phyloP scores from a whole-genome alignment of 2,329 filamentous ascomycete species.

The Aspergillus sp. region DNA sequence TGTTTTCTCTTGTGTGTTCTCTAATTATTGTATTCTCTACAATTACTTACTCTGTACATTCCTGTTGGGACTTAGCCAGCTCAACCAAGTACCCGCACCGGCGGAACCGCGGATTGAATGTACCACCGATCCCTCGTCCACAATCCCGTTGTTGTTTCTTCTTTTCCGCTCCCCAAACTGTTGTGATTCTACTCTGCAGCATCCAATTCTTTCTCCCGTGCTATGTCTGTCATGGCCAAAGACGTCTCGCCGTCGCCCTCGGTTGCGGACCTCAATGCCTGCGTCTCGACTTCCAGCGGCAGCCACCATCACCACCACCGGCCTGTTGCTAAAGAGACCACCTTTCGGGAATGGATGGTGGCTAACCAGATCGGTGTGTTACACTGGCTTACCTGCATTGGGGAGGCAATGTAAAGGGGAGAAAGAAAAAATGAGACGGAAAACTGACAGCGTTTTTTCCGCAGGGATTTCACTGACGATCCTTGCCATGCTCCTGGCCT shows the following conservation, averaged over 20 bases:
- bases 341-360: constrained; percentile 57
- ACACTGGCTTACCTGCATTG: not conserved
- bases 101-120: not conserved
- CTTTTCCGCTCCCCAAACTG: no score
- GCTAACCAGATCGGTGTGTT: constrained; percentile 71
- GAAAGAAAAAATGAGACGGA: not conserved
- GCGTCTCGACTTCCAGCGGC: constrained; percentile 29
- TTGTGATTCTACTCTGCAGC: no score
- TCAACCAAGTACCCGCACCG: not conserved
- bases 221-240: constrained; percentile 26
- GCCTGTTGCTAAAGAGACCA: constrained; percentile 30
- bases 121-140: not conserved
- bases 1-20: not conserved
- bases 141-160: not conserved
- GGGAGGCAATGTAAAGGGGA: not conserved
- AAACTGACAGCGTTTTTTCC: not conserved
- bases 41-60: not conserved
- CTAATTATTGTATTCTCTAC: not conserved
- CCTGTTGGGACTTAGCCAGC: not conserved
- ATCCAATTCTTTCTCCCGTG: no score
- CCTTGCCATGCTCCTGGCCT: constrained; percentile 71
- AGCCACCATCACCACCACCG: constrained; percentile 15
- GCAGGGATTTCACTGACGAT: constrained; percentile 79
- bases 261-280: constrained; percentile 34
- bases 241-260: constrained; percentile 23